These are phyloP conservation scores for Grosmannia serpens DNA, from an alignment of 2,329 filamentous ascomycete genomes.

Conservation along the genomic window DNA sequence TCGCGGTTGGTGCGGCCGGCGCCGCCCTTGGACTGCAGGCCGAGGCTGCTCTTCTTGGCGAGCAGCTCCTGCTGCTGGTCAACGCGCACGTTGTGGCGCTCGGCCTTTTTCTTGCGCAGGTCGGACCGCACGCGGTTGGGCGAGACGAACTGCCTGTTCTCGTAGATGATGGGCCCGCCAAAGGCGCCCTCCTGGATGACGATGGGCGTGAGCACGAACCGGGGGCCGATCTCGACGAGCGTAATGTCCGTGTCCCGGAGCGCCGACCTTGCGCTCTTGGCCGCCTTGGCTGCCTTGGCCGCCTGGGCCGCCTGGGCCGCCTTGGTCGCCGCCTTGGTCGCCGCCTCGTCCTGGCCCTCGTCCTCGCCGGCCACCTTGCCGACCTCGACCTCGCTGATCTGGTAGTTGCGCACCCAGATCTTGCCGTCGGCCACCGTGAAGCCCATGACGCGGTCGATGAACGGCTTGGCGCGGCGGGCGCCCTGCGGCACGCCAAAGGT, in stretches of 20 bases:
- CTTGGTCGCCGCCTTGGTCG: conserved; percentile 27
- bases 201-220: conserved; percentile 87
- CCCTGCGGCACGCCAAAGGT: conserved; percentile 87
- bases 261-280: conserved; percentile 11
- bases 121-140: conserved; percentile 90
- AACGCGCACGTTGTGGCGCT: conserved; percentile 63
- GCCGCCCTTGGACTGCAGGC: conserved; percentile 52
- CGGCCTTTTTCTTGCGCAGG: conserved; percentile 62
- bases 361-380: conserved; percentile 30
- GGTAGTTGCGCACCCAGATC: conserved; percentile 93
- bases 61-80: conserved; percentile 63
- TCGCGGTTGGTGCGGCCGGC: conserved; percentile 51
- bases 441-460: conserved; percentile 88
- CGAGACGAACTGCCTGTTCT: conserved; percentile 94
- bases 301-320: conserved; percentile 35
- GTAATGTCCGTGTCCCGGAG: conserved; percentile 60
- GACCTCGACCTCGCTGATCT: conserved; percentile 75
- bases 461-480: conserved; percentile 84
- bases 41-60: conserved; percentile 65
- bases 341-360: conserved; percentile 16
- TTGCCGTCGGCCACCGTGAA: conserved; percentile 87
- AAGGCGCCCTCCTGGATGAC: conserved; percentile 93
- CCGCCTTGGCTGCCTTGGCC: conserved; percentile 15
- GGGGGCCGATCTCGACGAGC: conserved; percentile 85
- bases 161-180: conserved; percentile 91